These are phyloP conservation scores for Kuraishia floccosa DNA, from an alignment of 805 yeast species.

Conservation along the genomic window DNA sequence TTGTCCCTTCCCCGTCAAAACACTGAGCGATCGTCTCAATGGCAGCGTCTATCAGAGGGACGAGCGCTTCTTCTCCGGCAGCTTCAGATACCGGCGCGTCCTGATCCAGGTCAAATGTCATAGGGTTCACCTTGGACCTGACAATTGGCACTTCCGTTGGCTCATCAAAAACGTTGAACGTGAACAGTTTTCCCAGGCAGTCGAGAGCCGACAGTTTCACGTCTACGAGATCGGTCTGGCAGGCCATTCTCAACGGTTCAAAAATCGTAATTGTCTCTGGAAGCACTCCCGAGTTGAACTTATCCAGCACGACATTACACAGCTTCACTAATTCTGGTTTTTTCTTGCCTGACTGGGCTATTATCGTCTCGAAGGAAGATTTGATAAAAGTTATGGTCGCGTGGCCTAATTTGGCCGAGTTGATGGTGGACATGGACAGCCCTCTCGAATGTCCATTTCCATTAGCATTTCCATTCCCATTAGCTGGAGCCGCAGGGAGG, in stretches of 20 bases:
- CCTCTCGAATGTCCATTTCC: too few species aligned
- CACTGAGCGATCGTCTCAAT: constrained; percentile 77
- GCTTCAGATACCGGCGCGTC: constrained; percentile 12
- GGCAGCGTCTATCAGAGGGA: constrained; percentile 65
- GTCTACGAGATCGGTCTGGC: constrained; percentile 55
- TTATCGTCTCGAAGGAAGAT: constrained; percentile 17
- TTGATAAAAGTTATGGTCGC: constrained; percentile 21
- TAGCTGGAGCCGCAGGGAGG: too few species aligned
- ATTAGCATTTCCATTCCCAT: too few species aligned
- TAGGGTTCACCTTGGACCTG: constrained; percentile 9
- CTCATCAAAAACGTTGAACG: constrained; percentile 68
- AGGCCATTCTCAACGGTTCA: constrained; percentile 66
- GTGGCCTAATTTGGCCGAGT: constrained; percentile 4
- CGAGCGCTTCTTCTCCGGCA: constrained; percentile 16
- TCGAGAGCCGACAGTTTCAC: constrained; percentile 71
- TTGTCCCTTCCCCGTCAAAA: constrained; percentile 88
- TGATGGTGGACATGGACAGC: constrained; percentile 6
- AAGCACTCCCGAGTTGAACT: constrained; percentile 24
- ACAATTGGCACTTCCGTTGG: constrained; percentile 29
- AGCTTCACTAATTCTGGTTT: constrained; percentile 26
- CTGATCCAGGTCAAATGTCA: constrained; percentile 21
- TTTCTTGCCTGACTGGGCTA: constrained; percentile 27
- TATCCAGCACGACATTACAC: constrained; percentile 28
- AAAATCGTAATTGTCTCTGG: constrained; percentile 47
- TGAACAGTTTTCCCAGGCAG: constrained; percentile 76